Percentiles rank a stretch among this genome's conserved stretches.
Conservation (phyloP, 2,329 filamentous ascomycete genomes). For the Scopulariopsis brevicaulis region DNA sequence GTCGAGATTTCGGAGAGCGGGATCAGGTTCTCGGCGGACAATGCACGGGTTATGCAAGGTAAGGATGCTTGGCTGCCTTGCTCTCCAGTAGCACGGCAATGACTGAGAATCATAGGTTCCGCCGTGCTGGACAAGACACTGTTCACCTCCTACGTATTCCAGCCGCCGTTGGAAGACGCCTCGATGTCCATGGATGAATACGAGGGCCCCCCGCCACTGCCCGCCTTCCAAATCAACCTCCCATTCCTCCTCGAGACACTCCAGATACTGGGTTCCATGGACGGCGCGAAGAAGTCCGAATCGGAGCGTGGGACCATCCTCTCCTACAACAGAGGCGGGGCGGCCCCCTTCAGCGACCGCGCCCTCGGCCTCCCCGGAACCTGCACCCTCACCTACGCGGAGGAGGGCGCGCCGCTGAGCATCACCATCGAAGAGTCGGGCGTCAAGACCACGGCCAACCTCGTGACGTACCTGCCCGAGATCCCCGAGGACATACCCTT, state of each 20-base stretch:
- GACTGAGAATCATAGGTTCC: slow-evolving; percentile 17
- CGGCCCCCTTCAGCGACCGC: slow-evolving; percentile 73
- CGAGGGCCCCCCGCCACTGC: slow-evolving; percentile 31
- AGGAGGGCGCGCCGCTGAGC: slow-evolving; percentile 66
- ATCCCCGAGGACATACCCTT: slow-evolving; percentile 76
- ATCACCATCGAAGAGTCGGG: slow-evolving; percentile 79
- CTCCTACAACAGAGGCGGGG: slow-evolving; percentile 34
- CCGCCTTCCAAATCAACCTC: slow-evolving; percentile 79
- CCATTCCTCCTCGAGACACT: slow-evolving; percentile 83
- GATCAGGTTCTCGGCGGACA: slow-evolving; percentile 78
- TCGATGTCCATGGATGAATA: slow-evolving; percentile 14
- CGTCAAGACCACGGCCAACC: slow-evolving; percentile 78
- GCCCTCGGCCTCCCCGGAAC: slow-evolving; percentile 74
- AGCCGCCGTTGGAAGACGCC: slow-evolving; percentile 21
- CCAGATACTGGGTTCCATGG: slow-evolving; percentile 87
- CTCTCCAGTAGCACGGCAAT: slow-evolving; percentile 3
- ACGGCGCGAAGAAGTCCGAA: slow-evolving; percentile 45
- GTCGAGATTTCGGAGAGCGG: slow-evolving; percentile 74
- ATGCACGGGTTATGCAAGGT: slow-evolving; percentile 88
- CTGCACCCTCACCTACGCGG: slow-evolving; percentile 70
- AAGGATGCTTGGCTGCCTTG: slow-evolving; percentile 12
- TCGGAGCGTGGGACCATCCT: slow-evolving; percentile 49
- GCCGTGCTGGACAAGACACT: slow-evolving; percentile 81
- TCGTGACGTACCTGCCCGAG: slow-evolving; percentile 79
- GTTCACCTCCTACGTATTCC: slow-evolving; percentile 76